Evolutionary conservation across 495 filamentous ascomycete species (phyloP).

Genomic region (Neurospora pannonica): DNA sequence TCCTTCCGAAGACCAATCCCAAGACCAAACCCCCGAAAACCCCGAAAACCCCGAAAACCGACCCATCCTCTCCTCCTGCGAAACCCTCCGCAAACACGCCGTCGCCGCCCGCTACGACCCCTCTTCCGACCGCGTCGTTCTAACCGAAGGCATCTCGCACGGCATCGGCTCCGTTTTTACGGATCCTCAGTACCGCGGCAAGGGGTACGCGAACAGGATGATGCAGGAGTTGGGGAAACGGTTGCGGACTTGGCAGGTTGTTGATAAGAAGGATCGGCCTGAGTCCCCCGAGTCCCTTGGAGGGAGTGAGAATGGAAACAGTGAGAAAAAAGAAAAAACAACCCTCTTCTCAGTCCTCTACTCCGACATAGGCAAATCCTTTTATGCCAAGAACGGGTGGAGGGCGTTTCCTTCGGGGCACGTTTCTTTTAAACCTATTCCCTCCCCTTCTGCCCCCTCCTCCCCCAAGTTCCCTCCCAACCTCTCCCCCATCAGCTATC

Average conservation of each 20-base stretch:
- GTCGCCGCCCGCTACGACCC: conserved; percentile 21
- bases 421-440: conserved; percentile 44
- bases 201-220: conserved; percentile 68
- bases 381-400: conserved; percentile 82
- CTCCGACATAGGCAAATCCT: conserved; percentile 92
- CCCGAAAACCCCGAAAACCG: no score
- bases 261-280: neutral
- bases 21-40: neutral
- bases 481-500: neutral
- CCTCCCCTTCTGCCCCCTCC: conserved; percentile 9
- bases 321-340: no score
- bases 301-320: no score
- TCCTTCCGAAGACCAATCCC: conserved; percentile 23
- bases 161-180: conserved; percentile 85
- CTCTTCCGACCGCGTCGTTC: conserved; percentile 19
- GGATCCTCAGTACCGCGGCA: conserved; percentile 57
- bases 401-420: conserved; percentile 61
- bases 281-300: no score
- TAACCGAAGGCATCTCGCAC: conserved; percentile 61
- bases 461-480: neutral
- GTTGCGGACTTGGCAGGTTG: conserved; percentile 26
- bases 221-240: conserved; percentile 34
- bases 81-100: conserved; percentile 70
- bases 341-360: conserved; percentile 65
- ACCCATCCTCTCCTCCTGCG: conserved; percentile 69